A percentile compares a stretch with the other conserved stretches of the same genome.
Evolutionary conservation across 306 rosid species (phyloP).

Genomic region (Biancaea sappan): DNA sequence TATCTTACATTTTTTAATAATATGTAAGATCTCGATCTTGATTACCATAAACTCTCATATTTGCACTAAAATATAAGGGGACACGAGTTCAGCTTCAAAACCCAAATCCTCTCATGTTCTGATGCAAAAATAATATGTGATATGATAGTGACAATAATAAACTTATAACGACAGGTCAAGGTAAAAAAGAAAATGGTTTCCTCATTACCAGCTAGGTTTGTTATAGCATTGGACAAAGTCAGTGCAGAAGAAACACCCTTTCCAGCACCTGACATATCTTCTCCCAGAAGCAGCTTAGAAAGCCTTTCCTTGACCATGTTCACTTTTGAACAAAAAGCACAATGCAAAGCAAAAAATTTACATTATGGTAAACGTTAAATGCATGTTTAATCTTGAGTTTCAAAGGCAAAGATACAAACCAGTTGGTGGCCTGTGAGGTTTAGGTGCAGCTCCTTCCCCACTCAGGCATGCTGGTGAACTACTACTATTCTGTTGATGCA

Average conservation of each 20-base stretch:
- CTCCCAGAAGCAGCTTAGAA: constrained; percentile 89
- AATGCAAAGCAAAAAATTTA: background rate
- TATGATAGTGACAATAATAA: no score
- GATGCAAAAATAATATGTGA: no score
- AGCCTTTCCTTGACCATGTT: constrained; percentile 84
- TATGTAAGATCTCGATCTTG: no score
- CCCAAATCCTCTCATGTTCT: no score
- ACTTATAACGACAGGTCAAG: no score
- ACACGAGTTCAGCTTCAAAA: no score
- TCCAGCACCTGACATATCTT: constrained; percentile 99
- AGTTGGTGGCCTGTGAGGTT: constrained; percentile 44
- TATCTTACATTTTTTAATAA: no score
- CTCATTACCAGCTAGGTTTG: constrained; percentile 95
- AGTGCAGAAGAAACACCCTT: constrained; percentile 96
- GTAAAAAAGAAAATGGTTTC: no score
- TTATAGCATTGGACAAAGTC: constrained; percentile 91
- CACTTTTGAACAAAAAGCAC: constrained; percentile 51
- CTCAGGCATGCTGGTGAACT: constrained; percentile 32
- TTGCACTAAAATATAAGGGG: no score
- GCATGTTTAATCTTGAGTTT: constrained; percentile 2
- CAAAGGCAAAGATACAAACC: constrained; percentile 41
- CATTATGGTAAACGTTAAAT: background rate
- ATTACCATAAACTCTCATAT: no score
- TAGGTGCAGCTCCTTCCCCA: constrained; percentile 13
- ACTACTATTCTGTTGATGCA: constrained; percentile 10